These are phyloP conservation scores for Penicillium sp. DNA, from an alignment of 2,329 filamentous ascomycete genomes.

Conservation along the genomic window DNA sequence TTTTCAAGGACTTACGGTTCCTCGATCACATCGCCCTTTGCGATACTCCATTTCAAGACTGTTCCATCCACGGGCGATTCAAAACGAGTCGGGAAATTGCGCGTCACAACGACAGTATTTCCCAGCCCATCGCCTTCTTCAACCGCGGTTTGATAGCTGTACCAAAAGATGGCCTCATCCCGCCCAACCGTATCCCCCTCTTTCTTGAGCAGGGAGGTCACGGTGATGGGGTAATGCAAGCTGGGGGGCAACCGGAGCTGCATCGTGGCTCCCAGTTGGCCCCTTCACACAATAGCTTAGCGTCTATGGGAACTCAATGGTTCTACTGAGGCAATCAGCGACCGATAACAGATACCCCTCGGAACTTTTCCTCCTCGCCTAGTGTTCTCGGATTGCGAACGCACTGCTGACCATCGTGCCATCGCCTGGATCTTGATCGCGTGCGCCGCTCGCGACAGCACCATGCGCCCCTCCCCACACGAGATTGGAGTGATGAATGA, in stretches of 20 bases:
- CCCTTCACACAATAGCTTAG: constrained; percentile 8
- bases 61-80: constrained; percentile 78
- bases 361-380: no score
- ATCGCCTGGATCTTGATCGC: constrained; percentile 15
- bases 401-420: background rate
- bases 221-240: constrained; percentile 88
- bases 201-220: constrained; percentile 74
- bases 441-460: constrained; percentile 16
- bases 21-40: constrained; percentile 40
- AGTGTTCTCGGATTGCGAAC: no score
- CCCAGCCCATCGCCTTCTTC: constrained; percentile 64
- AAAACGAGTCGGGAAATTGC: constrained; percentile 70
- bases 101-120: constrained; percentile 63
- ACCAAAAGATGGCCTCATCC: constrained; percentile 74
- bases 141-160: constrained; percentile 73
- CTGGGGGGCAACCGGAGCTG: constrained; percentile 45
- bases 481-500: constrained; percentile 1
- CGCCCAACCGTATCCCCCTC: constrained; percentile 69
- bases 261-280: constrained; percentile 30
- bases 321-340: background rate
- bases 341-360: background rate
- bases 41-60: constrained; percentile 68
- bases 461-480: constrained; percentile 21
- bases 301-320: constrained; percentile 4
- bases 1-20: constrained; percentile 31